These are phyloP conservation scores for Volvariella surrecta DNA, from an alignment of 1,284 basidiomycete genomes.

Conservation along the genomic window DNA sequence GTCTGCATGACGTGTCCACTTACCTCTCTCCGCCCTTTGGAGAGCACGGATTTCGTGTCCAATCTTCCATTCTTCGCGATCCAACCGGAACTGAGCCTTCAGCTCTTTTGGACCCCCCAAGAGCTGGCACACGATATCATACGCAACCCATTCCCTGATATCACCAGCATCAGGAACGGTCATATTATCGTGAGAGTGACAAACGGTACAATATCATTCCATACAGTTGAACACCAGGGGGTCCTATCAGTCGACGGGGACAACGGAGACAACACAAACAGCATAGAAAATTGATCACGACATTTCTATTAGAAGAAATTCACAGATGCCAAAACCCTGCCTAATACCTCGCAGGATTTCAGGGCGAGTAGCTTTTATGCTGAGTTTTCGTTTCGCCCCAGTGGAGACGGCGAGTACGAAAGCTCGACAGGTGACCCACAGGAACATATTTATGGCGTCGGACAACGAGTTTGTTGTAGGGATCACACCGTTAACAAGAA, in stretches of 20 bases:
- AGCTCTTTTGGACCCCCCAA: conserved; percentile 29
- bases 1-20: conserved; percentile 2
- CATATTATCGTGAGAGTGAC: conserved; percentile 23
- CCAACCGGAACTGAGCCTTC: conserved; percentile 28
- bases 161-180: conserved; percentile 26
- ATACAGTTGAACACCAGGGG: conserved; percentile 23
- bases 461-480: conserved; percentile 32
- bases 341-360: conserved; percentile 27
- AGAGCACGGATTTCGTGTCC: conserved; percentile 29
- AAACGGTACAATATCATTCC: conserved; percentile 25
- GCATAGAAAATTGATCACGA: conserved; percentile 12
- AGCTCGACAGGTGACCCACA: no score
- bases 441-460: conserved; percentile 23
- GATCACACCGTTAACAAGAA: conserved; percentile 35
- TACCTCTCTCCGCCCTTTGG: conserved; percentile 22
- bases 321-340: conserved; percentile 27
- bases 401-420: conserved; percentile 19
- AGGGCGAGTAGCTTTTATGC: conserved; percentile 25
- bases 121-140: conserved; percentile 25
- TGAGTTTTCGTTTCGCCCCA: conserved; percentile 24
- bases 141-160: conserved; percentile 22
- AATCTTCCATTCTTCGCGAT: conserved; percentile 29
- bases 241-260: no score
- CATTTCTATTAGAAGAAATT: conserved; percentile 14
- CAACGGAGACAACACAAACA: no score